phyloP scores from a whole-genome alignment of 2,329 filamentous ascomycete genomes.

The Juglanconis sp. region DNA sequence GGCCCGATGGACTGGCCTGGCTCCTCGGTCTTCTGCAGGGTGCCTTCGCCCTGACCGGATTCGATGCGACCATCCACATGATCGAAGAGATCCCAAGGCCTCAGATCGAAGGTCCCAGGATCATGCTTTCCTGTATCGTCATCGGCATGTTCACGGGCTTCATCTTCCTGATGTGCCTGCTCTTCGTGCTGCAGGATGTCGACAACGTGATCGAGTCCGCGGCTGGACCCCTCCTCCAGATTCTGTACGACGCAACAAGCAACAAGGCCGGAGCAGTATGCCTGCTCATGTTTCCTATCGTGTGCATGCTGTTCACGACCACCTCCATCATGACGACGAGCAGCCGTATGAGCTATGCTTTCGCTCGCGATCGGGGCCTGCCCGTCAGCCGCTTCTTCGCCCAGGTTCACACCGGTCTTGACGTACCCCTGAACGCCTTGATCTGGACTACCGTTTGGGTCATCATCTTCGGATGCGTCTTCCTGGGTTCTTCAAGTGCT shows the following conservation, averaged over 20 bases:
- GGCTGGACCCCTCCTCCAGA: conserved; percentile 31
- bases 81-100: conserved; percentile 54
- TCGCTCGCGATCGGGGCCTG: conserved; percentile 65
- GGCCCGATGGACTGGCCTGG: conserved; percentile 65
- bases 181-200: conserved; percentile 62
- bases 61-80: conserved; percentile 53
- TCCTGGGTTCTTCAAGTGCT: conserved; percentile 63
- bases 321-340: conserved; percentile 64
- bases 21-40: conserved; percentile 52
- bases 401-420: conserved; percentile 56
- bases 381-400: conserved; percentile 59
- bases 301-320: conserved; percentile 62
- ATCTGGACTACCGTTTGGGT: conserved; percentile 58
- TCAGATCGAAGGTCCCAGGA: conserved; percentile 57
- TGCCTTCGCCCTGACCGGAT: conserved; percentile 47
- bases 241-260: conserved; percentile 57
- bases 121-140: conserved; percentile 63
- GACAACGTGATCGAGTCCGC: conserved; percentile 42
- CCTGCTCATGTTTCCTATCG: conserved; percentile 63
- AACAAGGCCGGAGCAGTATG: conserved; percentile 61
- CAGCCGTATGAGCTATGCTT: conserved; percentile 65
- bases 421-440: conserved; percentile 65
- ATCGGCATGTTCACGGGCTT: conserved; percentile 62
- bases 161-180: conserved; percentile 46
- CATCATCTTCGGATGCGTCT: conserved; percentile 66